These are phyloP conservation scores for Gracilaria vermiculophylla DNA, from an alignment of 23 red algal species.

Conservation along the genomic window DNA sequence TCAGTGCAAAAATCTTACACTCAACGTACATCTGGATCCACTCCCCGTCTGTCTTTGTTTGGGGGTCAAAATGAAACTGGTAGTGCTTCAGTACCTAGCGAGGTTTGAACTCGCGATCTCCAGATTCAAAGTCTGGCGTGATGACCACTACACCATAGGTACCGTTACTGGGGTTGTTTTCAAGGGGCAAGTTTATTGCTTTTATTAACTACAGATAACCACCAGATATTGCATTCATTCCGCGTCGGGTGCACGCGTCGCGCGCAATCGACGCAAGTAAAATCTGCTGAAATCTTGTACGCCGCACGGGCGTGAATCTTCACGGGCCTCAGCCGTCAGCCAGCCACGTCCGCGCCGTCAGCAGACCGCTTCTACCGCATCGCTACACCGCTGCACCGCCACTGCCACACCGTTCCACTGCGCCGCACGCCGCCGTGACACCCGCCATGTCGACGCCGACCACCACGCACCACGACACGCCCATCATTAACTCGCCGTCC, in stretches of 20 bases:
- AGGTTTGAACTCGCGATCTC: constrained; percentile 71
- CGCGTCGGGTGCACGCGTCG: background rate
- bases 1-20: no score
- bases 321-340: background rate
- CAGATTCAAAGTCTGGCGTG: constrained; percentile 74
- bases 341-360: no score
- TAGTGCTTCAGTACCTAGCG: constrained; percentile 28
- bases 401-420: background rate
- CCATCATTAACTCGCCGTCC: constrained; percentile 3
- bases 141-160: constrained; percentile 70
- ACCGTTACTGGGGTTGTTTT: no score
- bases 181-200: no score
- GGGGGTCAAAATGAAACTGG: background rate
- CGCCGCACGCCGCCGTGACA: background rate
- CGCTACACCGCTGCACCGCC: background rate
- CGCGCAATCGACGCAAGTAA: background rate
- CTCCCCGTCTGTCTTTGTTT: no score
- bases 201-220: no score
- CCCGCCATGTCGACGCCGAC: background rate
- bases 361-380: no score
- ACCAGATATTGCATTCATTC: background rate
- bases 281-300: background rate
- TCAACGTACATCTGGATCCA: no score
- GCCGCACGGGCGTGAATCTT: background rate
- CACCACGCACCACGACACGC: constrained; percentile 23